Evolutionary conservation across 2,329 filamentous ascomycete genomes (phyloP), one percentile per base, ranked within the genome.

Genomic region (Arthrobotrys conoides): DNA sequence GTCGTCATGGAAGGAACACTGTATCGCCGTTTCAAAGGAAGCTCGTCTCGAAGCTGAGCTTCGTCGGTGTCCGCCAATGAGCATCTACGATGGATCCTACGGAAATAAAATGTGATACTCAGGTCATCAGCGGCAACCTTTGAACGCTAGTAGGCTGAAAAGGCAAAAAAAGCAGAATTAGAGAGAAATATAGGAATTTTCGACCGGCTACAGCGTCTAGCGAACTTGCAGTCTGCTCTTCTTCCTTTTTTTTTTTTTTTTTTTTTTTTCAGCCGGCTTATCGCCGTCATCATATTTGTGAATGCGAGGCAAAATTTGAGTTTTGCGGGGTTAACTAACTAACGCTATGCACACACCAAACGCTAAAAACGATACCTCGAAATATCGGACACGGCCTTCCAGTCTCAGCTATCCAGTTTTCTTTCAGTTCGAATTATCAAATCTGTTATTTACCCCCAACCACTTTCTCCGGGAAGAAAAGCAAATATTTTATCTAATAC

Each of bases 251-350:
- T 51, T 51, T 51, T 27, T n/a, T 53, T 53, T 53, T 53, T 53
- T 27, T 16, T 16, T 6, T 55, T 12, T 18, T 14, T 59, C 30
- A 67, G 36, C 65, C 61, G 70, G 70, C 70, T 64, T 67, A 67
- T 67, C 65, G 63, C 57, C 57, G 41, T 57, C 48, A 33, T 46
- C 24, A 61, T 16, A 59, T 61, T 61, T 73, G 61, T 61, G 61
- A 67, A 38, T 41, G 38, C 44, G 49, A 61, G 20, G 48, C 57
- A 65, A 76, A 66, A 55, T 20, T 22, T 16, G n/a, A 55, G 41
- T 70, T 57, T 69, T 76, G 65, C 65, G 71, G 71, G 71, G 65
- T 76, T 76, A 71, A 61, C 57, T 76, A 71, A 61, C 57, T 65
- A 48, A 70, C 59, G 46, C 18, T 53, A 48, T 24, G 38, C 33